These are phyloP conservation scores for Lachnellula subtilissima DNA, from an alignment of 2,329 filamentous ascomycete species.

Conservation along the genomic window DNA sequence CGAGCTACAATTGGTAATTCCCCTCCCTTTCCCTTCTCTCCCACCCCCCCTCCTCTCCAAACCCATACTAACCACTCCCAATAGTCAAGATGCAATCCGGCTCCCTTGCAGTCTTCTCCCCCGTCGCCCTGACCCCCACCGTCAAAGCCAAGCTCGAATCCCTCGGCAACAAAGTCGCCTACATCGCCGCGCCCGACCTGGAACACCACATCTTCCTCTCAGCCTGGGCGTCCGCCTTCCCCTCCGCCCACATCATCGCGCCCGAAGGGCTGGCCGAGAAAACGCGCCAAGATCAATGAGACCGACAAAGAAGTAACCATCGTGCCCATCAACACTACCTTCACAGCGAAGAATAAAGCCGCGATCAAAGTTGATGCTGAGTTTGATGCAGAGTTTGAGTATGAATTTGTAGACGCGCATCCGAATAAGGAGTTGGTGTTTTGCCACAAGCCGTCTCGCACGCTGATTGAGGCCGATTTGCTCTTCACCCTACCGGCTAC, in stretches of 20 bases:
- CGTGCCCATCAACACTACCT: constrained; percentile 59
- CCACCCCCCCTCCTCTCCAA: neutral
- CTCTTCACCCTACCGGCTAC: constrained; percentile 84
- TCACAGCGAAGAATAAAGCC: constrained; percentile 50
- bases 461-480: constrained; percentile 84
- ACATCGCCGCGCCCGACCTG: constrained; percentile 81
- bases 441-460: constrained; percentile 70
- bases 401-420: constrained; percentile 77
- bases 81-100: constrained; percentile 74
- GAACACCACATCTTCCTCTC: constrained; percentile 95
- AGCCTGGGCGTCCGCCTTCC: constrained; percentile 76
- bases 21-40: neutral
- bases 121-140: constrained; percentile 75
- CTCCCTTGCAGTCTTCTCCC: constrained; percentile 83
- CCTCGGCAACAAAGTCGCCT: constrained; percentile 68
- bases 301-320: constrained; percentile 42
- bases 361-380: constrained; percentile 59
- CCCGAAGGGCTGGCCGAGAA: constrained; percentile 81
- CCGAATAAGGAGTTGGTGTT: constrained; percentile 86
- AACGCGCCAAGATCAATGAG: constrained; percentile 60
- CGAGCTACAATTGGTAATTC: constrained; percentile 75
- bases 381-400: constrained; percentile 82
- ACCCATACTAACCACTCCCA: constrained; percentile 1
- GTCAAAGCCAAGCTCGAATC: constrained; percentile 60
- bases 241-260: constrained; percentile 72